Evolutionary conservation across 306 rosid species (phyloP).

Genomic region (Oemleria cerasiformis): DNA sequence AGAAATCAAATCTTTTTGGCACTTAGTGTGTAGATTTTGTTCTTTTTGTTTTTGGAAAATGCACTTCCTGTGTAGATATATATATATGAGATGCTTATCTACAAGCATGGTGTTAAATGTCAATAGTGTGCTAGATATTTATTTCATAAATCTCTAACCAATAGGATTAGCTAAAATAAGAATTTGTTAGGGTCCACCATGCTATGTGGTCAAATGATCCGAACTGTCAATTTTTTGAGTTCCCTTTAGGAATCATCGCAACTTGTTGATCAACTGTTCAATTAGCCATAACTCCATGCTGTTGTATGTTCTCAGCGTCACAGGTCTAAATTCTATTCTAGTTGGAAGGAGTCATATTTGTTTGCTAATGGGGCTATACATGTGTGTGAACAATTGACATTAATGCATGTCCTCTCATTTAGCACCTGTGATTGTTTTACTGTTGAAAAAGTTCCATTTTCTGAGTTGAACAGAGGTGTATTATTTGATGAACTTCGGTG

Average conservation of each 20-base stretch:
- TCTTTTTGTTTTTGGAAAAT: no score
- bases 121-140: not conserved
- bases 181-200: not conserved
- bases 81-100: not conserved
- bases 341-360: not conserved
- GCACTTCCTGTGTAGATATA: conserved; percentile 5
- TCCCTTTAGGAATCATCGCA: not conserved
- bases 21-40: no score
- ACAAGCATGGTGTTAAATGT: not conserved
- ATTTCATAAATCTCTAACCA: not conserved
- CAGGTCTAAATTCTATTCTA: not conserved
- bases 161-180: not conserved
- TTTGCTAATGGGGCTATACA: not conserved
- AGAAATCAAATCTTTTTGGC: not conserved
- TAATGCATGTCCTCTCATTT: conserved; percentile 1
- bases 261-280: not conserved
- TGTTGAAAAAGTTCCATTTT: not conserved
- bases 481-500: not conserved
- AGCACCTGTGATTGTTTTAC: not conserved
- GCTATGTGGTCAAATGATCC: not conserved
- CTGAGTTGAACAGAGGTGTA: not conserved
- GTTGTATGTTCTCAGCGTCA: not conserved
- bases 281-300: not conserved
- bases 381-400: not conserved
- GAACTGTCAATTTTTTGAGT: not conserved